Evolutionary conservation across 108 stramenopile species (phyloP), one percentile per base, ranked within the genome.

Genomic region (Bacterosira constricta): DNA sequence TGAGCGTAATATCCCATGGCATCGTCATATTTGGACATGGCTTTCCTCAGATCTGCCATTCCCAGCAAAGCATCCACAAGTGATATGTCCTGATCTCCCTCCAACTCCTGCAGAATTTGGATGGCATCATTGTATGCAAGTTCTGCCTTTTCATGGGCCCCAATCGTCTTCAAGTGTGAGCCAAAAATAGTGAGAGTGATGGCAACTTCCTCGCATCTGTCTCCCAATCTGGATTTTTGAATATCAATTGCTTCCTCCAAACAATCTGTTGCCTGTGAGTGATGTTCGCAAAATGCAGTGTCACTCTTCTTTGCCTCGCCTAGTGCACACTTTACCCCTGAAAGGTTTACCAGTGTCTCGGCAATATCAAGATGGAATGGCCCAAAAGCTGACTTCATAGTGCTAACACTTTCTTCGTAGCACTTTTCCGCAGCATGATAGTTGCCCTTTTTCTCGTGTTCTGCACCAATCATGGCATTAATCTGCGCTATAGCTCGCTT

Each of bases 291-390:
- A 23, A 23, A 23, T 47, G 23, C 6, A 5, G 46, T 18, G 21
- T 47, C 46, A 6, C n/a, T 17, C 20, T 12, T 6, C 21, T 45
- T 30, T 58, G 56, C 63, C 55, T 66, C 56, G 18, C 34, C 64
- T 17, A 39, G n/a, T 7, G 57, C 27, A 34, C 25, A 41, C 49
- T 66, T 50, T 15, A 66, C 50, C 32, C 63, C 37, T 8, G 87
- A 78, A 65, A 86, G 84, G 42, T 85, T 85, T 50, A 86, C 86
- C 37, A 92, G 53, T 45, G 84, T 89, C 38, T 78, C 75, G 17
- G 91, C 91, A 18, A 92, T 87, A 58, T 92, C 91, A 25, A 88
- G 63, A 66, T 92, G 88, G 37, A 83, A 79, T 58, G 77, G 80
- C 4, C 88, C 88, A 21, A 89, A 76, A 9, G 85, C 85, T 62